A percentile compares a stretch with the other conserved stretches of the same genome.
These are phyloP conservation scores for Meyerozyma guilliermondii DNA, from an alignment of 1,139 yeast species.

Conservation along the genomic window DNA sequence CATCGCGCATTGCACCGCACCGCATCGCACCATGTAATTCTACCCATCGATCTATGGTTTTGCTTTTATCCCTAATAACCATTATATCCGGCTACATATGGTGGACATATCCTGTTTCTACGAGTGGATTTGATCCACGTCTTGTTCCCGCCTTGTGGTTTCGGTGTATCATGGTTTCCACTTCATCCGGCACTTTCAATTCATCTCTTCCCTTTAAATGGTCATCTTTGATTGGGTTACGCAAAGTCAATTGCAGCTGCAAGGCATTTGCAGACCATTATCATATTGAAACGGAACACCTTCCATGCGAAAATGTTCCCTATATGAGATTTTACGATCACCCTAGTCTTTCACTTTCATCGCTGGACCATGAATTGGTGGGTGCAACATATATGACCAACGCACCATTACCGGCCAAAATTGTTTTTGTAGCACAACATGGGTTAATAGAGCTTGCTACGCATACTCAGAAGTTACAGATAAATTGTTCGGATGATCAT, in stretches of 20 bases:
- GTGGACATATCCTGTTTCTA: not conserved
- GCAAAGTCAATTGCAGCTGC: constrained; percentile 1
- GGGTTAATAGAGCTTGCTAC: not conserved
- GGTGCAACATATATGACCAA: constrained; percentile 2
- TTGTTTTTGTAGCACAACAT: not conserved
- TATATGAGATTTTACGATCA: not conserved
- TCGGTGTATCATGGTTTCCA: too few relatives aligned
- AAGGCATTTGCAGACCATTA: not conserved
- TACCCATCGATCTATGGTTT: not conserved
- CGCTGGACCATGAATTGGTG: not conserved
- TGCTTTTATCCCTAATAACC: not conserved
- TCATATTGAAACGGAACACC: not conserved
- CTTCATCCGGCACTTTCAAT: too few relatives aligned
- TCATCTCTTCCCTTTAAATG: not conserved
- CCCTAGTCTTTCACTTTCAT: not conserved
- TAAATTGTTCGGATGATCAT: constrained; percentile 1
- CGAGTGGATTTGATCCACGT: not conserved
- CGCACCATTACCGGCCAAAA: not conserved
- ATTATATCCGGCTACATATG: not conserved
- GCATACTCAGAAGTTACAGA: not conserved
- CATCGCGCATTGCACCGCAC: too few relatives aligned
- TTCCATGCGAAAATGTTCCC: not conserved
- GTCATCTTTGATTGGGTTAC: not conserved
- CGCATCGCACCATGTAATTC: not conserved
- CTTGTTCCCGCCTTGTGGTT: not conserved